A percentile compares a stretch with the other conserved stretches of the same genome.
Evolutionary conservation across 148 eudicot genomes (phyloP).

Genomic region (Dianthus caryophyllus): DNA sequence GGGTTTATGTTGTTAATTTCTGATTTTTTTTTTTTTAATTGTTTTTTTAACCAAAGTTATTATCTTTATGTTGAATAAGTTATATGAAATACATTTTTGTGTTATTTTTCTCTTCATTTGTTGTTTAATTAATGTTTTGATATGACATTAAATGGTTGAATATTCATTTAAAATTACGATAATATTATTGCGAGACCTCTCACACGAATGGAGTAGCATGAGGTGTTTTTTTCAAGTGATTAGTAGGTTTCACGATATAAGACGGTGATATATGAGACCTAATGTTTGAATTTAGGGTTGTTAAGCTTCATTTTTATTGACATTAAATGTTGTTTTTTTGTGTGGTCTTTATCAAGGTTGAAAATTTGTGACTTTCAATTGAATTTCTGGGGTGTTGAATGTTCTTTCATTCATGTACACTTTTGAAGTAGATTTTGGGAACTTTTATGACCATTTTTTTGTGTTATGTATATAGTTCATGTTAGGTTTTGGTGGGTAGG

Average conservation of each 20-base stretch:
- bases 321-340: too few species aligned
- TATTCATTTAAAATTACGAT: background rate
- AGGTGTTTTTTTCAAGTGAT: too few species aligned
- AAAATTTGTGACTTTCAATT: background rate
- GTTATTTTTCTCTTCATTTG: background rate
- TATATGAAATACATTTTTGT: too few species aligned
- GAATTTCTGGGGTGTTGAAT: constrained; percentile 7
- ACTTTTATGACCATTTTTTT: background rate
- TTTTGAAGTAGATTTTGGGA: background rate
- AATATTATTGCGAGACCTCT: too few species aligned
- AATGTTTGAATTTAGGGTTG: too few species aligned
- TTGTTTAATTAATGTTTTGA: background rate
- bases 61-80: background rate
- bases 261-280: too few species aligned
- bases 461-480: background rate
- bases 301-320: too few species aligned
- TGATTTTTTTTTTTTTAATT: background rate
- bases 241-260: too few species aligned
- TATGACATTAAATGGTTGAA: background rate
- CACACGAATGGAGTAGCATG: too few species aligned
- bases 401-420: background rate
- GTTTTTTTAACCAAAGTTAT: background rate
- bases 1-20: background rate
- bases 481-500: background rate
- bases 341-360: background rate